Evolutionary conservation across 2,329 filamentous ascomycete genomes (phyloP), one percentile per base, ranked within the genome.

Genomic region (Venturiaceae sp.): DNA sequence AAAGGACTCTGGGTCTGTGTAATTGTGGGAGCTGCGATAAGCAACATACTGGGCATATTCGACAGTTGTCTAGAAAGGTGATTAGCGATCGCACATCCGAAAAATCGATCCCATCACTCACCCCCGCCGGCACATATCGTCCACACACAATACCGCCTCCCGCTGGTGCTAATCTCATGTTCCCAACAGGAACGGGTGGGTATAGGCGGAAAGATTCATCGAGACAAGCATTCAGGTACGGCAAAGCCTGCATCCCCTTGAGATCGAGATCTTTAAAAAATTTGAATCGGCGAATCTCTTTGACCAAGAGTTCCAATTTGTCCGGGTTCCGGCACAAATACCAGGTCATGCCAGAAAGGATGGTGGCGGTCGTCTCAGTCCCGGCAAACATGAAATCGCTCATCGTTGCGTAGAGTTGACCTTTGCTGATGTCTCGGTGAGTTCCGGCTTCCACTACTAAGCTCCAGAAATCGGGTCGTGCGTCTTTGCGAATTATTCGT

Each of bases 191-290:
- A 4, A 79, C 72, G 0, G 76, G 75, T 1, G 76, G 76, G 62
- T 74, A 75, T 53, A 76, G 71, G 7, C 77, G 68, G 5, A 79
- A 65, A 2, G 69, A 74, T 65, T 80, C 77, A 54, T 75, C 71
- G 16, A 79, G 68, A 58, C 75, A 74, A 3, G 76, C 76, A 37
- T 74, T 68, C 59, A 78, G 66, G 62, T 77, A 80, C 1, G 67
- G 66, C 14, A 74, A 61, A 11, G 11, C 11, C 11, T 11, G 11
- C n/a, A 39, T 66, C 16, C 61, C 67, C 76, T 74, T 3, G 14
- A 56, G 9, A 14, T 47, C 14, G 34, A 60, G 60, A 11, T 60
- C 58, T 7, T 53, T 32, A 23, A 50, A 34, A 14, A 23, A 30
- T 32, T 21, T 8, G 34, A 60, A 60, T 16, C 37, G 41, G 11